A percentile compares a stretch with the other conserved stretches of the same genome.
phyloP scores from a whole-genome alignment of 2,329 filamentous ascomycete genomes.

The Chalaropsis ovoidea region DNA sequence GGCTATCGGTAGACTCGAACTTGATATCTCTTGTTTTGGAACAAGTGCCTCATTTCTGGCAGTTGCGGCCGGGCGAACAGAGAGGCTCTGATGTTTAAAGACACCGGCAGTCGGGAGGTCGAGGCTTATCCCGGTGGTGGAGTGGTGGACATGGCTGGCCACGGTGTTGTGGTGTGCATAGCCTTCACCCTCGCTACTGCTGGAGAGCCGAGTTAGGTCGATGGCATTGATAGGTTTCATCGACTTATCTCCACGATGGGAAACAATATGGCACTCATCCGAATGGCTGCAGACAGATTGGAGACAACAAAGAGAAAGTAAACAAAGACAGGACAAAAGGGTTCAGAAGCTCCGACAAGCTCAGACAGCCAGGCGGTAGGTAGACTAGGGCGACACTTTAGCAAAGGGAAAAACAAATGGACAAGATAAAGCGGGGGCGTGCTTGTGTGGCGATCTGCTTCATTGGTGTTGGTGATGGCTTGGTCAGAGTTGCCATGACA shows the following conservation, averaged over 20 bases:
- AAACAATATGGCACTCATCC: conserved; percentile 7
- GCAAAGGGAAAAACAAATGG: not conserved
- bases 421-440: not conserved
- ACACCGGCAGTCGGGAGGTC: not conserved
- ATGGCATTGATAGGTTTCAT: conserved; percentile 16
- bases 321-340: not conserved
- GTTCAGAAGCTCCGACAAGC: not conserved
- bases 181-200: conserved; percentile 7
- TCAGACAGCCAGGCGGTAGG: not conserved
- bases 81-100: conserved; percentile 2
- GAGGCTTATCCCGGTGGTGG: not conserved
- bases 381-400: not conserved
- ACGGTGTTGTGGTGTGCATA: not conserved
- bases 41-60: not conserved
- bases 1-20: not conserved
- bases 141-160: not conserved
- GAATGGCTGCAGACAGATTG: not conserved
- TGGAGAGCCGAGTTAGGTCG: conserved; percentile 17
- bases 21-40: not conserved
- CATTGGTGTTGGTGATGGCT: not conserved
- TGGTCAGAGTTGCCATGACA: not conserved
- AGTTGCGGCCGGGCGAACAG: not conserved
- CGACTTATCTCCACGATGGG: conserved; percentile 7
- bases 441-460: not conserved
- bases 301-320: not conserved